Conservation (phyloP, 2,329 filamentous ascomycete genomes). For the Drechslera avenae region DNA sequence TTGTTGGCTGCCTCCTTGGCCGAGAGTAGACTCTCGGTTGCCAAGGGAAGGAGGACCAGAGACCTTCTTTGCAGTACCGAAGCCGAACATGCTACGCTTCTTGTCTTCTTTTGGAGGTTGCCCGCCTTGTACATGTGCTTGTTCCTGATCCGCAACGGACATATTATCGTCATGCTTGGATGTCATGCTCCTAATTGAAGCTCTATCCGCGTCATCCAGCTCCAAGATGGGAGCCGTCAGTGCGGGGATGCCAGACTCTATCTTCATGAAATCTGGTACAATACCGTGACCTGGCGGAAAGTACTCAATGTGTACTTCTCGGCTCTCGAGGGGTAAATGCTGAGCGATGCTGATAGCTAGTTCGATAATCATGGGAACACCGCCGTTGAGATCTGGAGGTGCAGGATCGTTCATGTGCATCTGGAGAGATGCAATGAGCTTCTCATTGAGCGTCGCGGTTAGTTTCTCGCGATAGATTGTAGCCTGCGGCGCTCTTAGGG, state of each 20-base stretch:
- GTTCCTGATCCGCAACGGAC: conserved; percentile 39
- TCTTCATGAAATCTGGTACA: conserved; percentile 78
- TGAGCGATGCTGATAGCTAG: conserved; percentile 83
- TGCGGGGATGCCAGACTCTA: conserved; percentile 65
- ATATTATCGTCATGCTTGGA: conserved; percentile 38
- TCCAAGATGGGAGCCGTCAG: conserved; percentile 51
- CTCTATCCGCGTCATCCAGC: conserved; percentile 51
- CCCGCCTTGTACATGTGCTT: conserved; percentile 39
- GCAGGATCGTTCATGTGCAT: conserved; percentile 77
- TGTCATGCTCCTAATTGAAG: conserved; percentile 42
- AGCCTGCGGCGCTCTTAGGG: conserved; percentile 69
- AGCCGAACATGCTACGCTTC: conserved; percentile 52
- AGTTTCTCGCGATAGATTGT: conserved; percentile 68
- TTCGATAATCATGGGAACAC: conserved; percentile 90
- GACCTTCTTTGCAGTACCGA: conserved; percentile 48
- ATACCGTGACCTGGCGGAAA: conserved; percentile 77
- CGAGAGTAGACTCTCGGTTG: conserved; percentile 49
- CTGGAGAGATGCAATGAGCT: conserved; percentile 72
- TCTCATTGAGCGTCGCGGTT: conserved; percentile 64
- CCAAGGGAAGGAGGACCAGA: conserved; percentile 39
- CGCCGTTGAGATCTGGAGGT: conserved; percentile 81
- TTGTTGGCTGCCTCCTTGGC: conserved; percentile 45
- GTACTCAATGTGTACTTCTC: conserved; percentile 87
- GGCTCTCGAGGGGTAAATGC: conserved; percentile 86
- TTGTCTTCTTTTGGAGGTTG: conserved; percentile 41